phyloP scores from a whole-genome alignment of 2,329 filamentous ascomycete species.

The Botrytis squamosa region DNA sequence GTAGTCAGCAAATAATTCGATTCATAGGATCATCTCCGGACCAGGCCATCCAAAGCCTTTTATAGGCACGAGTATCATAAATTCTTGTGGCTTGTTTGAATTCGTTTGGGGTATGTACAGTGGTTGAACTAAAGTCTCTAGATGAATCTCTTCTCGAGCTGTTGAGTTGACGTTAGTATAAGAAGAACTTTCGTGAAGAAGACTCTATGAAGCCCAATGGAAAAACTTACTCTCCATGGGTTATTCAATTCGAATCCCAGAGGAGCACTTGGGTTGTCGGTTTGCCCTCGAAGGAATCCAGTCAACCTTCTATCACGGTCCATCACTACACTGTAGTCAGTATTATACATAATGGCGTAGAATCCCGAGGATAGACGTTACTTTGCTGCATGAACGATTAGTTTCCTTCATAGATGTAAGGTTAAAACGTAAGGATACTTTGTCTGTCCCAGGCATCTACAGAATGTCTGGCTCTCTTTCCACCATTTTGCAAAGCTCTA shows the following conservation, averaged over 20 bases:
- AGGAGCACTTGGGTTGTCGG: constrained; percentile 41
- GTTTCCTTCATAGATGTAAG: constrained; percentile 22
- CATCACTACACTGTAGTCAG: constrained; percentile 42
- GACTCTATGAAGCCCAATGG: not conserved
- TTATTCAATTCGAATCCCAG: constrained; percentile 44
- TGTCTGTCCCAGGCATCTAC: constrained; percentile 45
- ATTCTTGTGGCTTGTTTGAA: constrained; percentile 6
- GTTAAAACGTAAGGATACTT: constrained; percentile 24
- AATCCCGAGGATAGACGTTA: constrained; percentile 25
- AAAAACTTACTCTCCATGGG: constrained; percentile 43
- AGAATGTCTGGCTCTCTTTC: constrained; percentile 43
- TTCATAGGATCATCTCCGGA: not conserved
- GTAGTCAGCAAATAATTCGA: not conserved
- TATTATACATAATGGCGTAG: not conserved
- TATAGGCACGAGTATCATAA: not conserved
- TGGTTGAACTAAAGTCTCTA: constrained; percentile 24
- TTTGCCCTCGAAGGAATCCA: constrained; percentile 43
- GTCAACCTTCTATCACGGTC: constrained; percentile 45
- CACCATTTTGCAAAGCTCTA: constrained; percentile 42
- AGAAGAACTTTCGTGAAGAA: not conserved
- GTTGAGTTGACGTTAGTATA: constrained; percentile 18
- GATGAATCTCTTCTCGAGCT: constrained; percentile 39
- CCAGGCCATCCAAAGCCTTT: not conserved
- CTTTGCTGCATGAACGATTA: constrained; percentile 40
- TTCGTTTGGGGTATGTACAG: constrained; percentile 29